Evolutionary conservation across 75 land plant species (phyloP).

Genomic region (Pinus albicaulis): DNA sequence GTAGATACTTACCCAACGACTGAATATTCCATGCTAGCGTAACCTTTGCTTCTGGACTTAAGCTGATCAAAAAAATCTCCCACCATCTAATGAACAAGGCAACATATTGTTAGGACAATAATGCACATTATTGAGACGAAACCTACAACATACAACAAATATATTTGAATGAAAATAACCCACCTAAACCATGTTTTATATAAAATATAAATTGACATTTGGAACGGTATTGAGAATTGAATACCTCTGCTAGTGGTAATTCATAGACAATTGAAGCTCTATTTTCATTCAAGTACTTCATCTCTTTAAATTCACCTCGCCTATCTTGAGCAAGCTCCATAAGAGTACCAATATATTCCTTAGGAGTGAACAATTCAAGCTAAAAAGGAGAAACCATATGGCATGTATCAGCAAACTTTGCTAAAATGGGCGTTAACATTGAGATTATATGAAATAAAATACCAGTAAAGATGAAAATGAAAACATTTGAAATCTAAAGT

Average conservation of each 20-base stretch:
- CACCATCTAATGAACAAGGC: constrained; percentile 69
- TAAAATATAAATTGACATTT: background rate
- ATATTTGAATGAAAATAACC: background rate
- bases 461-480: background rate
- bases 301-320: constrained; percentile 89
- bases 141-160: background rate
- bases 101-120: background rate
- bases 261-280: constrained; percentile 80
- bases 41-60: constrained; percentile 96
- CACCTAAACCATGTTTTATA: background rate
- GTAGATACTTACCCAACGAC: constrained; percentile 57
- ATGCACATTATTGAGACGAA: background rate
- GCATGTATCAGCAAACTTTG: background rate
- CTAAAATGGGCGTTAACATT: background rate
- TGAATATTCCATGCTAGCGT: constrained; percentile 99
- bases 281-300: constrained; percentile 83
- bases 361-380: constrained; percentile 96
- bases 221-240: background rate
- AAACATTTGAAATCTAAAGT: background rate
- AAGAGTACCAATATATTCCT: constrained; percentile 88
- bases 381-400: constrained; percentile 13
- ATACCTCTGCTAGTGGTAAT: constrained; percentile 91
- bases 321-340: constrained; percentile 99
- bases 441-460: constrained; percentile 1
- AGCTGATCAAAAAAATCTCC: constrained; percentile 99